Conservation (phyloP, 352 stramenopile genomes). For the Pythium catenulatum region DNA sequence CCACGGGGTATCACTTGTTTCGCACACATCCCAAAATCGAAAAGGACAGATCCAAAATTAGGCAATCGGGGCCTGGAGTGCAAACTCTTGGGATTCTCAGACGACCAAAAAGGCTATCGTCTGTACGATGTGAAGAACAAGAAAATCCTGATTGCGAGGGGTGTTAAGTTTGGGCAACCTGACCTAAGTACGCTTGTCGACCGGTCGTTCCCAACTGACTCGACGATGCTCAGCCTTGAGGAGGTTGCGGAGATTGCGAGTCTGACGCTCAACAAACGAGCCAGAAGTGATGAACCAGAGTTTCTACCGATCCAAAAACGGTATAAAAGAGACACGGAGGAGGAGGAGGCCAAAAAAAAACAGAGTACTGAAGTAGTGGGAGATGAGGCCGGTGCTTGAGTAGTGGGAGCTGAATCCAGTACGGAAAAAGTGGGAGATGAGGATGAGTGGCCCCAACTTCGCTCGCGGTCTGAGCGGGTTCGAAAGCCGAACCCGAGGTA, state of each 20-base stretch:
- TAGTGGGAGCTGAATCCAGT: neutral
- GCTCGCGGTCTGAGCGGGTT: neutral
- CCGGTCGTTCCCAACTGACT: neutral
- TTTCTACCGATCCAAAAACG: neutral
- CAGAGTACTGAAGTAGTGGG: neutral
- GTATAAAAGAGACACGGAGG: no score
- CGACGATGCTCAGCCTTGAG: neutral
- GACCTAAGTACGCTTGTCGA: neutral
- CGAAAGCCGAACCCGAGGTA: neutral
- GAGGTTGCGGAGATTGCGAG: neutral
- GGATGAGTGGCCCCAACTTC: neutral
- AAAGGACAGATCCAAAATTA: conserved; percentile 19
- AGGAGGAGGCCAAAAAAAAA: neutral
- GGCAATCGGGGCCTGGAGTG: conserved; percentile 12
- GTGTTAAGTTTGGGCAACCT: neutral
- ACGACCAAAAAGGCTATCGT: conserved; percentile 5
- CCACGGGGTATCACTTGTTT: conserved; percentile 11
- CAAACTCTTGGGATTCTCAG: neutral
- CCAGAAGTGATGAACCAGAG: neutral
- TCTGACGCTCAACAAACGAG: neutral
- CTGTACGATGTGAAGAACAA: neutral
- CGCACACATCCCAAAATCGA: conserved; percentile 26
- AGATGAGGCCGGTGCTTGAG: neutral
- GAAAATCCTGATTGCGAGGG: neutral
- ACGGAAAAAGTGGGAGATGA: neutral